Base-by-base conservation (phyloP, 2,329 filamentous ascomycete genomes). In the Phaeosphaeria sp. region DNA sequence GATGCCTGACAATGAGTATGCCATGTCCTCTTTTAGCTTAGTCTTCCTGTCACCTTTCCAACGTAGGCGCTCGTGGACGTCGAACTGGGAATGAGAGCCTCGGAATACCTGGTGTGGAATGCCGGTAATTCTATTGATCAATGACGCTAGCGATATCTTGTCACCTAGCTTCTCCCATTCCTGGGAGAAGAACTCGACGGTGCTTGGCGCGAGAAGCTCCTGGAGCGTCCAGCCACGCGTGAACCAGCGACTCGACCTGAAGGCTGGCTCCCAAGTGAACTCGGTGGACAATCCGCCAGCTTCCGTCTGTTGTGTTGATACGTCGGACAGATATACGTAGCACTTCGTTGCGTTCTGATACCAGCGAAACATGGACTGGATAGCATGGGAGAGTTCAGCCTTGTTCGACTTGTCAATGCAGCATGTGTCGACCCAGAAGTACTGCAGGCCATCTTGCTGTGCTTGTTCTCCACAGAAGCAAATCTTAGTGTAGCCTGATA, bases 361-460 rank as follows among this genome's bases (percentile, higher is more conserved):
- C 50, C 39, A 52, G 13, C 27, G 17, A 22, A 36, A 49, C 27
- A 49, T 49, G 17, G 46, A 49, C 17, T 13, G n/a, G 6, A 52
- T 52, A 15, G 50, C 50, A 22, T 1, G 18, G 13, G 50, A 44
- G 41, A 30, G 50, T 23, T 52, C 39, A 44, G 39, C 39, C 6
- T 21, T 44, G 17, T 44, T n/a, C 36, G 27, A 25, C 13, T 21
- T 62, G 6, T 62, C 51, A 17, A 62, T 61, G 51, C 46, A 60
- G 30, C 50, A 60, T 23, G 50, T 58, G 20, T 58, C 39, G 5
- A 58, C 30, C 55, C 39, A 55, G 44, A 58, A 58, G 50, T 58
- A 58, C 20, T 54, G 44, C 39, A 53, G 41, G 21, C 52, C 46
- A 36, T 36, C 30, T 36, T 36, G 21, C 22, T 43, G n/a, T 33